Evolutionary conservation across 371 early-diverging fungal genomes (phyloP).

Genomic region (Mortierella sp.): DNA sequence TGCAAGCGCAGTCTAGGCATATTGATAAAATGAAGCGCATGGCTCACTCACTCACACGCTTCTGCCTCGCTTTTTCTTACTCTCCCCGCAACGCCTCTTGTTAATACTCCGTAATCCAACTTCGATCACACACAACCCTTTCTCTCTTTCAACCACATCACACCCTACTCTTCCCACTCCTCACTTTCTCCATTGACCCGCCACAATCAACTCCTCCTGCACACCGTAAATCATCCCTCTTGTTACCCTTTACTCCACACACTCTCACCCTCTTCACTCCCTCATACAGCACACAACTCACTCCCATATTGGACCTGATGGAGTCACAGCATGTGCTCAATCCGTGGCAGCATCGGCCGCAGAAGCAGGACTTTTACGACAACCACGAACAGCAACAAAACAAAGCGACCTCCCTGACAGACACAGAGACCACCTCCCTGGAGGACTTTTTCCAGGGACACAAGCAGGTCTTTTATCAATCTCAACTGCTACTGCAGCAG

Average conservation of each 20-base stretch:
- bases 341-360: constrained; percentile 40
- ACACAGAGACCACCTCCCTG: constrained; percentile 12
- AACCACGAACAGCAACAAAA: constrained; percentile 5
- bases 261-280: neutral
- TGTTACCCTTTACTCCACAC: neutral
- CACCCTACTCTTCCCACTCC: neutral
- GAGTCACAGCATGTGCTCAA: constrained; percentile 46
- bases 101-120: neutral
- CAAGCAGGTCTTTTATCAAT: constrained; percentile 37
- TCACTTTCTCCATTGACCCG: neutral
- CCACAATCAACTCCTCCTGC: neutral
- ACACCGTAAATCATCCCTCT: neutral
- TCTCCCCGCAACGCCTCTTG: neutral
- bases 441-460: constrained; percentile 40
- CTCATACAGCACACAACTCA: neutral
- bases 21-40: neutral
- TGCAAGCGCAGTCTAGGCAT: neutral
- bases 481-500: constrained; percentile 28
- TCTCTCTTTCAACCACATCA: neutral
- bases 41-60: constrained; percentile 7
- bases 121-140: neutral
- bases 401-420: neutral
- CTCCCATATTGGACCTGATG: constrained; percentile 12
- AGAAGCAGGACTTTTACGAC: constrained; percentile 9
- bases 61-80: neutral